A percentile compares a stretch with the other conserved stretches of the same genome.
Evolutionary conservation across 345 rosid genomes (phyloP).

Genomic region (Moringa oleifera): DNA sequence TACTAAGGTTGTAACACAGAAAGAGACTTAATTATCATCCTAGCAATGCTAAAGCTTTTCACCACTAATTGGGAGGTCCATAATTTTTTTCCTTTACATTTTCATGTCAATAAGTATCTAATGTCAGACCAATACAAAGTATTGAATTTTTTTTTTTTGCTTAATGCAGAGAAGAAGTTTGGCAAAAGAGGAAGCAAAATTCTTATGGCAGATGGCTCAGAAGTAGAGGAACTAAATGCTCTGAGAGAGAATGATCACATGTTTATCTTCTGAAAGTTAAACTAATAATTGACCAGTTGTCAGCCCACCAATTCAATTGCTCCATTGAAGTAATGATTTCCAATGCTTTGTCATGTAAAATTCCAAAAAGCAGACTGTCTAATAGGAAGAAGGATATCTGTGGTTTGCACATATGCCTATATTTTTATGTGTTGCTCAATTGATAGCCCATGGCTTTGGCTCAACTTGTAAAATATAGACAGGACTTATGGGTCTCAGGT

Average conservation of each 20-base stretch:
- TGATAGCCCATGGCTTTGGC: too few relatives aligned
- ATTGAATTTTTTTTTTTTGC: neutral
- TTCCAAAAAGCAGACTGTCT: too few relatives aligned
- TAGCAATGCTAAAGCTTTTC: neutral
- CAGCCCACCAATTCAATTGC: neutral
- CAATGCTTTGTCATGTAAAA: too few relatives aligned
- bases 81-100: too few relatives aligned
- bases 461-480: too few relatives aligned
- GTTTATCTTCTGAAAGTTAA: slow-evolving; percentile 42
- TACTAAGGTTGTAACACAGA: neutral
- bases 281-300: neutral
- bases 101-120: too few relatives aligned
- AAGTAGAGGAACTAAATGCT: slow-evolving; percentile 70
- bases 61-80: neutral
- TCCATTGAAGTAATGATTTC: neutral
- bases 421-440: too few relatives aligned
- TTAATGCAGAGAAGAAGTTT: slow-evolving; percentile 64
- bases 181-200: slow-evolving; percentile 64
- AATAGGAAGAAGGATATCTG: too few relatives aligned
- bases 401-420: too few relatives aligned
- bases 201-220: slow-evolving; percentile 70
- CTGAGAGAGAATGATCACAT: slow-evolving; percentile 77
- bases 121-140: too few relatives aligned
- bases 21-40: too few relatives aligned
- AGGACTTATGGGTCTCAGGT: too few relatives aligned